Percentiles rank a stretch among this genome's conserved stretches.
Conservation (phyloP, 1,284 basidiomycete species). For the Puccinia hordei region DNA sequence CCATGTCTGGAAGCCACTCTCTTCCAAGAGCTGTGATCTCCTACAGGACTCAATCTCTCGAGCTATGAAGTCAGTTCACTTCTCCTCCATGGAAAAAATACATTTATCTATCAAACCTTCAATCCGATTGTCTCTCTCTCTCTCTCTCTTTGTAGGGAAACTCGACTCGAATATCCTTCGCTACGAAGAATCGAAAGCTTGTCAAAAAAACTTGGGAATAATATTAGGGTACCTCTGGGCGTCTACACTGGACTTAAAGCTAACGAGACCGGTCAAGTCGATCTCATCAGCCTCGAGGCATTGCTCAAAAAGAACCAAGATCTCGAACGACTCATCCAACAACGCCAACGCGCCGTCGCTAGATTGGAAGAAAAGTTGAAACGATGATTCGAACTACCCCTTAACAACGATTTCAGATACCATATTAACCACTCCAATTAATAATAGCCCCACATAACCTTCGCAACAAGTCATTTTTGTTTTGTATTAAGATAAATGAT, state of each 20-base stretch:
- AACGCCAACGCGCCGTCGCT: slow-evolving; percentile 11
- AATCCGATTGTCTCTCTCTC: too few species aligned
- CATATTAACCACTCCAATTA: too few species aligned
- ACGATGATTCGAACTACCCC: not conserved
- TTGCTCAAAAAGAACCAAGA: slow-evolving; percentile 31
- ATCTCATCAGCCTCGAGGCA: slow-evolving; percentile 5
- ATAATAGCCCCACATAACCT: too few species aligned
- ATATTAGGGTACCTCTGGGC: slow-evolving; percentile 43
- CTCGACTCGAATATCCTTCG: slow-evolving; percentile 15
- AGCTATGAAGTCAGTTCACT: slow-evolving; percentile 21
- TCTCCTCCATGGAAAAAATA: not conserved
- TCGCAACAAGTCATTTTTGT: too few species aligned
- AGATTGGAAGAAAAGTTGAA: not conserved
- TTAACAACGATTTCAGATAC: too few species aligned
- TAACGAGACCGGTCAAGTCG: not conserved
- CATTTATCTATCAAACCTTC: not conserved
- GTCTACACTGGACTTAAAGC: slow-evolving; percentile 38
- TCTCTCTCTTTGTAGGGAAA: not conserved
- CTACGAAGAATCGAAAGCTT: slow-evolving; percentile 21
- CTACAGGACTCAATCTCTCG: slow-evolving; percentile 15
- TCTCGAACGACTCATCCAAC: slow-evolving; percentile 17
- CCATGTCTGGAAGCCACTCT: slow-evolving; percentile 45
- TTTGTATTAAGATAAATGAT: too few species aligned
- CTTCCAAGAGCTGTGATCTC: slow-evolving; percentile 31
- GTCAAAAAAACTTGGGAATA: not conserved